Conservation (phyloP, 2,329 filamentous ascomycete genomes). For the Pseudocercospora pini-densiflorae region DNA sequence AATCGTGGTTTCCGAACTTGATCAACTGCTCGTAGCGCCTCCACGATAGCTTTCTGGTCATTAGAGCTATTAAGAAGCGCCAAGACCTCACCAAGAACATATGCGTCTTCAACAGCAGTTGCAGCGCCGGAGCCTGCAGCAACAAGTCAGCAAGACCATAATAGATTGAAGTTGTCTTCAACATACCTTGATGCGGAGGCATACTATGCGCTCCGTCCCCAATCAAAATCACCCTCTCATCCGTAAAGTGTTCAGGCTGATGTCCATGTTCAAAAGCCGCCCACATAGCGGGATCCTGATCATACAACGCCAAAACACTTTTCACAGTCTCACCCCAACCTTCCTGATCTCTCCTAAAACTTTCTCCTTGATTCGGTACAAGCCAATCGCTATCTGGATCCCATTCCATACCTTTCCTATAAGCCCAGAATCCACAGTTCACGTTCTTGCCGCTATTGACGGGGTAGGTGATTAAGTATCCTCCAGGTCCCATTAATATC, state of each 20-base stretch:
- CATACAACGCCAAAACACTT: slow-evolving; percentile 43
- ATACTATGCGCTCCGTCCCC: slow-evolving; percentile 71
- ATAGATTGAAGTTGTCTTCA: too few relatives aligned
- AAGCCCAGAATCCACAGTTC: slow-evolving; percentile 55
- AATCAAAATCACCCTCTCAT: slow-evolving; percentile 59
- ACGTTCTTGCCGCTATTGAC: slow-evolving; percentile 61
- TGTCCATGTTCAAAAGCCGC: slow-evolving; percentile 51
- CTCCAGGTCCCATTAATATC: slow-evolving; percentile 53
- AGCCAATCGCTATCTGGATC: slow-evolving; percentile 44
- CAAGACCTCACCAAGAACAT: slow-evolving; percentile 40
- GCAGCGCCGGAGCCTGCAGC: slow-evolving; percentile 52
- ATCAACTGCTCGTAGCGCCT: slow-evolving; percentile 30
- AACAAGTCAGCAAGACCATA: background rate
- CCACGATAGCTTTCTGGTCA: slow-evolving; percentile 18
- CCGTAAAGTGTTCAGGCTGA: slow-evolving; percentile 37
- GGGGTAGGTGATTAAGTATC: slow-evolving; percentile 66
- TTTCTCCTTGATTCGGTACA: slow-evolving; percentile 44
- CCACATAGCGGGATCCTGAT: slow-evolving; percentile 52
- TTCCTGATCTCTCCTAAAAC: slow-evolving; percentile 48
- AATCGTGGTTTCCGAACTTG: slow-evolving; percentile 27
- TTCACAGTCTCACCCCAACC: slow-evolving; percentile 49
- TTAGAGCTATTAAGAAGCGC: background rate
- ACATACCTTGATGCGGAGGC: slow-evolving; percentile 65
- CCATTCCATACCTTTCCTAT: slow-evolving; percentile 44
- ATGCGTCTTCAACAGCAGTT: slow-evolving; percentile 61